These are phyloP conservation scores for Entamoeba histolytica DNA, from an alignment of 208 protist genomes.

Conservation along the genomic window DNA sequence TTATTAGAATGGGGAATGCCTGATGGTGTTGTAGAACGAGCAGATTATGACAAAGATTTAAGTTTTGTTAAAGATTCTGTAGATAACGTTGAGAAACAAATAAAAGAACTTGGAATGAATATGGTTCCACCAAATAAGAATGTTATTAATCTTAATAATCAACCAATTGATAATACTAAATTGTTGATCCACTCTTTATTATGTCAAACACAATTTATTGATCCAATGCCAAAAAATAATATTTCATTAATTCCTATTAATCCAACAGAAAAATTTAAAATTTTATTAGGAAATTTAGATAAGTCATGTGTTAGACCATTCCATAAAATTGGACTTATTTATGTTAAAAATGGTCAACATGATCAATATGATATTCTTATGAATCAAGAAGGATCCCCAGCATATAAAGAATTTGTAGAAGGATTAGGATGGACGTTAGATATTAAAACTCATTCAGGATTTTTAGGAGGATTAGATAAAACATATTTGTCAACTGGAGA, in stretches of 20 bases:
- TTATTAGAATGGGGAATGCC: neutral
- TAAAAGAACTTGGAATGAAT: neutral
- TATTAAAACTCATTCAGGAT: slow-evolving; percentile 40
- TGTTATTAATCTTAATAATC: neutral
- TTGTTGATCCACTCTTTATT: neutral
- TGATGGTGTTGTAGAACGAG: neutral
- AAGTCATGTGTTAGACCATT: slow-evolving; percentile 18
- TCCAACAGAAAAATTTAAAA: neutral
- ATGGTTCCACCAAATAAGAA: too few species aligned
- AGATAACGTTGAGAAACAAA: neutral
- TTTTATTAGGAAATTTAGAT: neutral
- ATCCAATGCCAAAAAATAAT: neutral
- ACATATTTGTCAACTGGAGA: slow-evolving; percentile 23
- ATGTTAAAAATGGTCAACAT: slow-evolving; percentile 41
- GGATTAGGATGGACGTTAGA: slow-evolving; percentile 41
- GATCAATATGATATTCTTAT: slow-evolving; percentile 38
- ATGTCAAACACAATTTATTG: neutral
- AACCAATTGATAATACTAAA: neutral
- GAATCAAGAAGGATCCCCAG: slow-evolving; percentile 28
- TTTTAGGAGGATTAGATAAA: slow-evolving; percentile 40
- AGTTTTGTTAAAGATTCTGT: neutral
- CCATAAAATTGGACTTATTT: slow-evolving; percentile 49
- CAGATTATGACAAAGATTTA: neutral
- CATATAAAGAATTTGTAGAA: slow-evolving; percentile 39
- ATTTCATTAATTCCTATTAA: neutral